Conservation (phyloP, 495 filamentous ascomycete species). For the Thermothielavioides terrestris region DNA sequence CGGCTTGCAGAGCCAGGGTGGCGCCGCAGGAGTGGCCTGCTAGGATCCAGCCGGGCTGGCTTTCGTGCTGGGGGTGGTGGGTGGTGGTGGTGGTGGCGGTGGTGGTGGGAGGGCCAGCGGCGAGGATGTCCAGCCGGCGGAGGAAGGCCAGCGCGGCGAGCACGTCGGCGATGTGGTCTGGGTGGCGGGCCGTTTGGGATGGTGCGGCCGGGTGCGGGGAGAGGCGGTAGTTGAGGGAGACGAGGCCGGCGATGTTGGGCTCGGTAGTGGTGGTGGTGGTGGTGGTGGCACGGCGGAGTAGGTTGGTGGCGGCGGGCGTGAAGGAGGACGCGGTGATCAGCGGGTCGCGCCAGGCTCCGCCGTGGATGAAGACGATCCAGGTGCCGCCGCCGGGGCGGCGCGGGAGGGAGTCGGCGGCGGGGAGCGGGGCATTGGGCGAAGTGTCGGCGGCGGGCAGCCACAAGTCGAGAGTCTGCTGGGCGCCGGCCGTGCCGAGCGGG, state of each 20-base stretch:
- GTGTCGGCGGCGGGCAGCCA: slow-evolving; percentile 9
- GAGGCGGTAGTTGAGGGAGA: slow-evolving; percentile 72
- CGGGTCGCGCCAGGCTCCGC: slow-evolving; percentile 85
- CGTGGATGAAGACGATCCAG: slow-evolving; percentile 63
- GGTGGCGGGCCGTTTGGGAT: slow-evolving; percentile 43
- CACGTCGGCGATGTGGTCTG: slow-evolving; percentile 67
- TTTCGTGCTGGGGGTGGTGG: slow-evolving; percentile 1
- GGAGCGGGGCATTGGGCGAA: background rate
- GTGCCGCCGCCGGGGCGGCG: background rate
- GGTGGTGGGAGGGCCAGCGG: no score
- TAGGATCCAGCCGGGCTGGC: slow-evolving; percentile 41
- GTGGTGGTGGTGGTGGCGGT: no score
- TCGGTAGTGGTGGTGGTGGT: background rate
- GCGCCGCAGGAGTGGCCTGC: slow-evolving; percentile 72
- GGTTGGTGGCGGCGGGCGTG: slow-evolving; percentile 6
- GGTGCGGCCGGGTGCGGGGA: slow-evolving; percentile 56
- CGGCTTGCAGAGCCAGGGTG: slow-evolving; percentile 60
- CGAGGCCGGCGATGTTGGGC: slow-evolving; percentile 49
- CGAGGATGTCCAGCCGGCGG: slow-evolving; percentile 29
- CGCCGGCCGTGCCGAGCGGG: background rate
- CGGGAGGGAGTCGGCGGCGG: slow-evolving; percentile 5
- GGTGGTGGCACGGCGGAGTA: slow-evolving; percentile 4
- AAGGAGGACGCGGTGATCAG: slow-evolving; percentile 41
- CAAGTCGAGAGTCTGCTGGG: slow-evolving; percentile 22
- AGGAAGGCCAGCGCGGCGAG: slow-evolving; percentile 53